phyloP scores from a whole-genome alignment of 768 basidiomycete species.

The Rhodosporidiobolus sp. region DNA sequence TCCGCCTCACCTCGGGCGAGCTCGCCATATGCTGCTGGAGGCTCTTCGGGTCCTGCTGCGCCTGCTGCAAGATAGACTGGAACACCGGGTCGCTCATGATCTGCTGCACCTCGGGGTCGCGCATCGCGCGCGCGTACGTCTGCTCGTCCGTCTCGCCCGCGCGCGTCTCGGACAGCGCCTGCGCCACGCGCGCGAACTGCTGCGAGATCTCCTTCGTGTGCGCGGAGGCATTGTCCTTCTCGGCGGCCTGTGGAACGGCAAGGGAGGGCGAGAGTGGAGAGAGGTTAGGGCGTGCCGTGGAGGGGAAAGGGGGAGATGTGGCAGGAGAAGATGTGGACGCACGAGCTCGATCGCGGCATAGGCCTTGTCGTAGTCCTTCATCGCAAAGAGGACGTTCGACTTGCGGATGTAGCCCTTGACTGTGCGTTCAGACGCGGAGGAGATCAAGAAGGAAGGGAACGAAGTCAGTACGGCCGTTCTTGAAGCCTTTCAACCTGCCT shows the following conservation, averaged over 20 bases:
- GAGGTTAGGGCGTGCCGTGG: too few relatives aligned
- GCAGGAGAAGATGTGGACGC: not conserved
- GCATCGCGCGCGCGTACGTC: slow-evolving; percentile 88
- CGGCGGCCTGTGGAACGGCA: slow-evolving; percentile 55
- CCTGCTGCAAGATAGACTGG: slow-evolving; percentile 92
- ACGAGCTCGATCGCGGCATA: slow-evolving; percentile 71
- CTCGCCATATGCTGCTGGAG: slow-evolving; percentile 90
- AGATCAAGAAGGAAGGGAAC: not conserved
- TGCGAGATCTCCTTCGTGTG: slow-evolving; percentile 78
- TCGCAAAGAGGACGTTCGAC: slow-evolving; percentile 72
- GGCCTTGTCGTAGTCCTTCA: slow-evolving; percentile 88
- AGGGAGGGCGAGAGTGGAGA: not conserved
- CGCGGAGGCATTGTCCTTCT: slow-evolving; percentile 74
- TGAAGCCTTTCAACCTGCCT: not conserved
- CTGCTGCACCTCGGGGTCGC: slow-evolving; percentile 74
- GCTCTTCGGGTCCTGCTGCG: slow-evolving; percentile 80
- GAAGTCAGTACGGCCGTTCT: not conserved
- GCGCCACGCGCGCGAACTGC: slow-evolving; percentile 74
- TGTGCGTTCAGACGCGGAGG: too few relatives aligned
- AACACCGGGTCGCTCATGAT: slow-evolving; percentile 90
- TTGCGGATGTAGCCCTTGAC: slow-evolving; percentile 97
- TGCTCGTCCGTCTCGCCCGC: slow-evolving; percentile 85
- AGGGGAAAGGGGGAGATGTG: not conserved
- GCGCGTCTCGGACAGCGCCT: slow-evolving; percentile 73
- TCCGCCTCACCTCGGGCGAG: slow-evolving; percentile 53